Conservation (phyloP, 75 land plant genomes). For the Cryptomeria japonica region DNA sequence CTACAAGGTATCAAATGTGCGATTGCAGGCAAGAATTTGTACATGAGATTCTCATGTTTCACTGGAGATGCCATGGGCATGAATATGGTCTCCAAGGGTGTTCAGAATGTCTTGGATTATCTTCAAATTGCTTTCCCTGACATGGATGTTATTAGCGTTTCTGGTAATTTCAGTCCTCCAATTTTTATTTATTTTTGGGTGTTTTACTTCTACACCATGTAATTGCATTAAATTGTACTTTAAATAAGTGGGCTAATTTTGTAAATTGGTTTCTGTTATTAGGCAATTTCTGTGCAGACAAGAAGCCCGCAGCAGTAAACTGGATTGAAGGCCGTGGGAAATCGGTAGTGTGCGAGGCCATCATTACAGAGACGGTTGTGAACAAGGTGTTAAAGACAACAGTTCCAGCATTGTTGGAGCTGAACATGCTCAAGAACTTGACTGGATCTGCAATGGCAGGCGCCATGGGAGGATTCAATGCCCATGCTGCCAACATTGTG, state of each 20-base stretch:
- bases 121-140: slow-evolving; percentile 70
- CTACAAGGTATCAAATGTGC: slow-evolving; percentile 64
- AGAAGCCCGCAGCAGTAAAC: slow-evolving; percentile 64
- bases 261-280: neutral
- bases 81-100: slow-evolving; percentile 95
- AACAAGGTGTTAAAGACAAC: slow-evolving; percentile 66
- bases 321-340: slow-evolving; percentile 84
- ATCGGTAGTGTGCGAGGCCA: slow-evolving; percentile 75
- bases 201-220: neutral
- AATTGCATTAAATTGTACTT: neutral
- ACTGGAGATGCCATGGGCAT: slow-evolving; percentile 97
- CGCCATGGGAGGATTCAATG: slow-evolving; percentile 78
- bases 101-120: slow-evolving; percentile 77
- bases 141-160: slow-evolving; percentile 81
- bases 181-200: neutral
- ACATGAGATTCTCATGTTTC: slow-evolving; percentile 70
- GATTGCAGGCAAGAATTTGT: slow-evolving; percentile 79
- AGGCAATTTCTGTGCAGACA: slow-evolving; percentile 64
- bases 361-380: slow-evolving; percentile 64
- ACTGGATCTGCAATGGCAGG: slow-evolving; percentile 88
- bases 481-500: slow-evolving; percentile 85
- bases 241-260: neutral
- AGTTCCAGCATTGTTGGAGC: slow-evolving; percentile 79
- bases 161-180: slow-evolving; percentile 36
- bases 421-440: slow-evolving; percentile 81